Base-by-base conservation (phyloP, 2,329 filamentous ascomycete species). In the Ambrosiella beaveri region DNA sequence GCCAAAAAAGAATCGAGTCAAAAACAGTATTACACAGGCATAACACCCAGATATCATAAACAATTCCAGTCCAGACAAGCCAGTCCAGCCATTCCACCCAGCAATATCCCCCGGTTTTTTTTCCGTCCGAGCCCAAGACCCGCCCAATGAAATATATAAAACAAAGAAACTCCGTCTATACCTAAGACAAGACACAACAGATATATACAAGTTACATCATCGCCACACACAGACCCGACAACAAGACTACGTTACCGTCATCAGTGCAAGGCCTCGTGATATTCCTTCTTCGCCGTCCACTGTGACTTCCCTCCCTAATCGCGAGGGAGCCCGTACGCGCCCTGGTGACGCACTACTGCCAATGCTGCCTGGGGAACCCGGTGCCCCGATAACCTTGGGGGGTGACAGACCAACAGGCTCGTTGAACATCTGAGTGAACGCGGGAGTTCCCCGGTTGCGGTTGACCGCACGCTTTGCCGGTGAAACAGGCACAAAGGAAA, bases 381-480 rank as follows among this genome's bases (percentile, higher is more conserved):
- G 52, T 13, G 27, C n/a, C 9, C 52, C 52, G 41, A 19, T 27
- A 44, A 81, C 68, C 56, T 71, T 71, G 3, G 76, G 72, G 3
- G 78, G 73, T 1, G 27, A 51, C 35, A 40, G 37, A 57, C 72
- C 44, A 54, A 74, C 73, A 0, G 81, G 80, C 50, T 83, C 79
- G 8, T 81, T 79, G 63, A 85, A 85, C 41, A 85, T 79, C 27
- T 78, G 72, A 2, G 80, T 84, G 62, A 85, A 85, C 0, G 81
- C 81, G n/a, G 81, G 81, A 64, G 80, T 84, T 45, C 55, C 55
- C 36, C 52, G 72, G 68, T 7, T 71, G 72, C 1, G 80, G 79
- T 64, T 76, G 82, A 61, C 57, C 8, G 59, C 57, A 27, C 58
- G 56, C 51, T 58, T 52, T n/a, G 57, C 52, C 61, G 75, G 73